Evolutionary conservation across 345 rosid species (phyloP), one percentile per base, ranked within the genome.

Genomic region (Dipteronia sinensis): DNA sequence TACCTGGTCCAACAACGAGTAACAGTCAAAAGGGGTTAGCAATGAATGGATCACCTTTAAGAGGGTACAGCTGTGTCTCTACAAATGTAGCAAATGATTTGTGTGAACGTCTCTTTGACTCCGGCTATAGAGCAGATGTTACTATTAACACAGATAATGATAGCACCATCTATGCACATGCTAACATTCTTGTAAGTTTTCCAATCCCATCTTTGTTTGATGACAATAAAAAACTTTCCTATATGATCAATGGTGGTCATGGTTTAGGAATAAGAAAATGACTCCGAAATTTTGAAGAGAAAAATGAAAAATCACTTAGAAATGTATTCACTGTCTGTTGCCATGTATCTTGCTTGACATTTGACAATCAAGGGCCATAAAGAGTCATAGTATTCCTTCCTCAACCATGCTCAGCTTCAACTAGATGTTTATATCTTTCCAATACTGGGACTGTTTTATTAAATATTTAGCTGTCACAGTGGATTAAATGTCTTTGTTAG

Each of bases 51-150:
- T 38, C 73, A 49, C 72, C 65, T 34, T 46, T 75, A 70, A 76
- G 79, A 72, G 83, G 84, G 17, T 29, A 73, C 65, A 63, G 68
- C 80, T 69, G 65, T 29, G 88, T 86, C 56, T 81, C 88, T 0
- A 81, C 80, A 0, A 34, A 34, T 34, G 85, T 85, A 4, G 76
- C 91, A 3, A 86, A 76, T 67, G 86, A 90, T 73, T 20, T 84
- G 79, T 95, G 92, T 90, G 98, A 95, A 68, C 87, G 84, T 46
- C 90, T 95, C 70, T 95, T 95, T 78, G 89, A 89, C 61, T 82
- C 83, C 38, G 97, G 92, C 51, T 91, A 90, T 46, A 87, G 86
- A 83, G 91, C 99, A 13, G 95, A 95, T 72, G 93, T 93, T 47
- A 69, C 66, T 0, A 85, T 95, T 64, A 76, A 64, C 42, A 85